Evolutionary conservation across 805 yeast species (phyloP), one percentile per base, ranked within the genome.

Genomic region (Candida endomychidarum): DNA sequence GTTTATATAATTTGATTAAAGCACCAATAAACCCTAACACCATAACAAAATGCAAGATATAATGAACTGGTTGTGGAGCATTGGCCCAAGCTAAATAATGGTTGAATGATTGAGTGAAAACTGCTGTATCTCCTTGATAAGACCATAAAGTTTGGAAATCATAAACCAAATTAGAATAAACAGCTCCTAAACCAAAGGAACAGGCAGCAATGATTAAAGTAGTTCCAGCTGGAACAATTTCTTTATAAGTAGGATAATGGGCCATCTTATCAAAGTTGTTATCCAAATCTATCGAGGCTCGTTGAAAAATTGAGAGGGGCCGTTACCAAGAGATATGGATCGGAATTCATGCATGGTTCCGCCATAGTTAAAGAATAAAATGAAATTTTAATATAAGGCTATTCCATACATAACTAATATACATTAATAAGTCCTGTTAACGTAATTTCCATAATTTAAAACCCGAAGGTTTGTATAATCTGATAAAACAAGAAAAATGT

Each of bases 101-200:
- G 31, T 62, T 69, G 43, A 87, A 62, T 1, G 96, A 82, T 11
- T 59, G 65, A 8, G 66, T 77, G 51, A 83, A 81, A 2, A 37
- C 49, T 8, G 14, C 15, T 34, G 76, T 77, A 2, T 78, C 70
- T 12, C 59, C 54, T 11, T 55, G 55, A 34, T 16, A 37, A n/a
- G 73, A 51, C 85, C 91, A 90, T 38, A 93, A 69, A 15, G 95
- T 76, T 49, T 73, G 67, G 61, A 76, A 77, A 57, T 88, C 96
- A 54, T 90, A 93, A 2, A 95, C 84, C 71, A 82, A 78, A 61
- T 88, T 87, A 33, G 84, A 75, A 57, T 78, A 85, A 34, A 88
- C 57, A 17, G 83, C 77, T 21, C 99, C 99, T 42, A 91, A 71
- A 10, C 83, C 75, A 63, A 90, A 91, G 20, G 89, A 81, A 14